Evolutionary conservation across 352 stramenopile genomes (phyloP).

Genomic region (Lagenidium sp.): DNA sequence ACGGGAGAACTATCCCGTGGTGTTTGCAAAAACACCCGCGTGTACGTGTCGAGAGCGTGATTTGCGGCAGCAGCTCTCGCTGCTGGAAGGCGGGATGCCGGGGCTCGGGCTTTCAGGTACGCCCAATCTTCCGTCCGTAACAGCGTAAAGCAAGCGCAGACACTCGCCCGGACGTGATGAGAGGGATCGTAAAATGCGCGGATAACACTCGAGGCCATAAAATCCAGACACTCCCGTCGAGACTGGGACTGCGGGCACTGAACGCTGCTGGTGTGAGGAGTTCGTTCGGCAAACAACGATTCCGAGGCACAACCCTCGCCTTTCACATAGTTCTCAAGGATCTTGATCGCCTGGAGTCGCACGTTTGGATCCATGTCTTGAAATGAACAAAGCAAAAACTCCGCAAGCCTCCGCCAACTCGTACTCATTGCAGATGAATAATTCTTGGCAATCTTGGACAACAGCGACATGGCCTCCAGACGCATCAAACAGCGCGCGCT

Average conservation of each 20-base stretch:
- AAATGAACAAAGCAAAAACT: slow-evolving; percentile 78
- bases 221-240: slow-evolving; percentile 52
- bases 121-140: slow-evolving; percentile 60
- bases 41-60: slow-evolving; percentile 56
- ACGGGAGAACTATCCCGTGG: slow-evolving; percentile 72
- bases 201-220: slow-evolving; percentile 73
- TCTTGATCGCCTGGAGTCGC: slow-evolving; percentile 80
- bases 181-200: slow-evolving; percentile 80
- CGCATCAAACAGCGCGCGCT: slow-evolving; percentile 38
- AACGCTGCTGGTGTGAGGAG: neutral
- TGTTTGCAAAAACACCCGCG: slow-evolving; percentile 63
- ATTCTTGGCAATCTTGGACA: slow-evolving; percentile 82
- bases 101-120: slow-evolving; percentile 26
- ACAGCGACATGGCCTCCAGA: slow-evolving; percentile 73
- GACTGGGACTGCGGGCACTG: neutral
- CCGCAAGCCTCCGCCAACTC: slow-evolving; percentile 52
- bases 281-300: no score
- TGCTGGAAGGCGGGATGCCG: slow-evolving; percentile 19
- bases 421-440: slow-evolving; percentile 63
- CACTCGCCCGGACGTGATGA: slow-evolving; percentile 77
- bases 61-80: slow-evolving; percentile 14
- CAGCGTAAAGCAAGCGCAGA: slow-evolving; percentile 83
- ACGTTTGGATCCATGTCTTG: slow-evolving; percentile 82
- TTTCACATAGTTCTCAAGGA: slow-evolving; percentile 86
- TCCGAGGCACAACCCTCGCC: no score